Evolutionary conservation across 2,329 filamentous ascomycete genomes (phyloP).

Genomic region (Stachybotrys echinatus): DNA sequence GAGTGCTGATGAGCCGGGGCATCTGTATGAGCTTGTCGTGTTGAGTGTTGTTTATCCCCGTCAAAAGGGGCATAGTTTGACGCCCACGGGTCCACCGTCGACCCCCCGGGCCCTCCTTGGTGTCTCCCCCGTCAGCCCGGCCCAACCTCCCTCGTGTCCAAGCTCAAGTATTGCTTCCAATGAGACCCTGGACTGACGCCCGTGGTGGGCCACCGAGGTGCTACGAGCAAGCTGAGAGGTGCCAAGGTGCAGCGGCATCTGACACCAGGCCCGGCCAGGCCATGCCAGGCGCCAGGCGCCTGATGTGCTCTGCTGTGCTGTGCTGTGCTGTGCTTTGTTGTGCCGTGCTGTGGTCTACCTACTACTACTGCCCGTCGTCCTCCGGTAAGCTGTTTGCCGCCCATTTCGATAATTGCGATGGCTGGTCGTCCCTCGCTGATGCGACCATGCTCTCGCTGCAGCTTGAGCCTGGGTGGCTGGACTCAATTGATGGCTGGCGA

Average conservation of each 20-base stretch:
- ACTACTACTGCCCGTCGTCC: no score
- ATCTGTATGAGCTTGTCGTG: conserved; percentile 14
- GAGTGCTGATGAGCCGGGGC: conserved; percentile 10
- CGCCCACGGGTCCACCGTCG: neutral
- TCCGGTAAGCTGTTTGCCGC: no score
- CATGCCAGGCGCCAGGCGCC: no score
- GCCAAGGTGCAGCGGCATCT: no score
- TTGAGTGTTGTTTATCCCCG: conserved; percentile 20
- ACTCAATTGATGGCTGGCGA: neutral
- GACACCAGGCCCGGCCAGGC: no score
- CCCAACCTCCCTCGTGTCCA: neutral
- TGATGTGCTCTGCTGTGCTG: no score
- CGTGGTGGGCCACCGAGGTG: neutral
- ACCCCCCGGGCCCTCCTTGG: conserved; percentile 5
- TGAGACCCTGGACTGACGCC: neutral
- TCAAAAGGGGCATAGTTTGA: conserved; percentile 15
- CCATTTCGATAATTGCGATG: neutral
- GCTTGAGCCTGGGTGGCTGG: neutral
- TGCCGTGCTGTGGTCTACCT: neutral
- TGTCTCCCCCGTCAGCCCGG: conserved; percentile 7
- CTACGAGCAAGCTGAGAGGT: neutral
- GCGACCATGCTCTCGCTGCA: no score
- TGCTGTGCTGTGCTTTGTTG: no score
- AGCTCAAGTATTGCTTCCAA: neutral
- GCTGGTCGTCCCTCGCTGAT: neutral